Percentiles rank a stretch among this genome's conserved stretches.
Conservation (phyloP, 495 filamentous ascomycete genomes). For the Lichenothelia convexa region DNA sequence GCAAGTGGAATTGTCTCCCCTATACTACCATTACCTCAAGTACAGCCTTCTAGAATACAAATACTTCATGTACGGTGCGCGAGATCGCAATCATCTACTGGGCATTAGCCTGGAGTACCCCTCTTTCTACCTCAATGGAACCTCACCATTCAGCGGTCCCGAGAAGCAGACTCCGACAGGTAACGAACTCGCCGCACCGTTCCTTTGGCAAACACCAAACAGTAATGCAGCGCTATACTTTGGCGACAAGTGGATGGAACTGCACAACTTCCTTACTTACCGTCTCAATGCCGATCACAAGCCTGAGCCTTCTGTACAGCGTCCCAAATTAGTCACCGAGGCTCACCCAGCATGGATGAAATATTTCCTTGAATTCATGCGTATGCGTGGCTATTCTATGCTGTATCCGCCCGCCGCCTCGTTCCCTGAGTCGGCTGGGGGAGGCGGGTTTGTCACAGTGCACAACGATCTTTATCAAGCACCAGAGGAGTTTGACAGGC, state of each 20-base stretch:
- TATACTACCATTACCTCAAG: constrained; percentile 67
- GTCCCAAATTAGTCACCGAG: constrained; percentile 20
- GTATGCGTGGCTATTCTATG: constrained; percentile 51
- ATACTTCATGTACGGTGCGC: constrained; percentile 35
- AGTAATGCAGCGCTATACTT: constrained; percentile 65
- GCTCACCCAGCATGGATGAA: constrained; percentile 58
- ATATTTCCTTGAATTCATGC: constrained; percentile 51
- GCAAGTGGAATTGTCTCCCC: constrained; percentile 51
- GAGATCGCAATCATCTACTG: constrained; percentile 32
- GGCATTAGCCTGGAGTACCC: constrained; percentile 66
- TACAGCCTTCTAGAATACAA: constrained; percentile 55
- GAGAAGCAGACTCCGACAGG: constrained; percentile 8
- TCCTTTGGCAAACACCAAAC: constrained; percentile 68
- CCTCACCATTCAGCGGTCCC: constrained; percentile 33
- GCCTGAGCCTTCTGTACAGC: constrained; percentile 1
- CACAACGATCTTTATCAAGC: constrained; percentile 53
- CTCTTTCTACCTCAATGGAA: constrained; percentile 35
- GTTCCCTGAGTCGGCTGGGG: too few relatives aligned
- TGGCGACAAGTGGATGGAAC: constrained; percentile 64
- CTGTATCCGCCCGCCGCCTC: constrained; percentile 42
- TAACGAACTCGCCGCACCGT: constrained; percentile 29
- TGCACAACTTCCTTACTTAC: constrained; percentile 53
- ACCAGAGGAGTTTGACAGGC: constrained; percentile 45
- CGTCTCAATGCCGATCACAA: constrained; percentile 26
- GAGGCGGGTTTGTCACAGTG: constrained; percentile 40